These are phyloP conservation scores for Cystobasidium tubakii DNA, from an alignment of 768 basidiomycete genomes.

Conservation along the genomic window DNA sequence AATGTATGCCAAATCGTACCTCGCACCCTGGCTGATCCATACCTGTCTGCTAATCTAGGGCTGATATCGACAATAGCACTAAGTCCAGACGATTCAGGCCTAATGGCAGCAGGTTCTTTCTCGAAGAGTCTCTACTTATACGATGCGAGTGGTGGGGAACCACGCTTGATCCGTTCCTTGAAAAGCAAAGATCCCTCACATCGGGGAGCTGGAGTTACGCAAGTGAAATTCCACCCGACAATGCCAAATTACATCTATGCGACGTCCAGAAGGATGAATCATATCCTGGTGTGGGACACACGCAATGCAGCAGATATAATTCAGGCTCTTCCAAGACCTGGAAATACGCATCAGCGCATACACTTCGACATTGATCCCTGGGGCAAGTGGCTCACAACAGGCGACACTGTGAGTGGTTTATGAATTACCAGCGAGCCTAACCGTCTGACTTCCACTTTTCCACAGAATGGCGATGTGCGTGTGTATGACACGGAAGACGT, in stretches of 20 bases:
- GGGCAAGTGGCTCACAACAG: constrained; percentile 30
- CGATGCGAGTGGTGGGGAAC: constrained; percentile 58
- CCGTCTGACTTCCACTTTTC: not conserved
- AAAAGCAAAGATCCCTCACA: constrained; percentile 20
- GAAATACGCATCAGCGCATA: constrained; percentile 67
- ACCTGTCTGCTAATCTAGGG: constrained; percentile 53
- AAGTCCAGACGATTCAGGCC: constrained; percentile 58
- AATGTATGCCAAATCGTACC: not conserved
- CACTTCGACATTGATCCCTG: constrained; percentile 53
- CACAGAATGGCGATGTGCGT: constrained; percentile 18
- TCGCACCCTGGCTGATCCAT: not conserved
- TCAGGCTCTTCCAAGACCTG: constrained; percentile 50
- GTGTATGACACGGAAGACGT: constrained; percentile 19
- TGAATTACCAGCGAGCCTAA: not conserved
- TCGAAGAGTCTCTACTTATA: constrained; percentile 50
- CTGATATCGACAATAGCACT: constrained; percentile 81
- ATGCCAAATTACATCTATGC: constrained; percentile 69
- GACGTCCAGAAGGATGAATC: constrained; percentile 63
- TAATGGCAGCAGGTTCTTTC: constrained; percentile 76
- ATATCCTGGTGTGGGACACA: constrained; percentile 72
- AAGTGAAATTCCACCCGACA: constrained; percentile 70
- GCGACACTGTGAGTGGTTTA: constrained; percentile 28
- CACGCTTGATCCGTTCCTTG: constrained; percentile 51
- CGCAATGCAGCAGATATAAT: constrained; percentile 56
- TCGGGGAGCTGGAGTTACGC: constrained; percentile 28